Conservation (phyloP, 1,284 basidiomycete genomes). For the Ustilago crameri region DNA sequence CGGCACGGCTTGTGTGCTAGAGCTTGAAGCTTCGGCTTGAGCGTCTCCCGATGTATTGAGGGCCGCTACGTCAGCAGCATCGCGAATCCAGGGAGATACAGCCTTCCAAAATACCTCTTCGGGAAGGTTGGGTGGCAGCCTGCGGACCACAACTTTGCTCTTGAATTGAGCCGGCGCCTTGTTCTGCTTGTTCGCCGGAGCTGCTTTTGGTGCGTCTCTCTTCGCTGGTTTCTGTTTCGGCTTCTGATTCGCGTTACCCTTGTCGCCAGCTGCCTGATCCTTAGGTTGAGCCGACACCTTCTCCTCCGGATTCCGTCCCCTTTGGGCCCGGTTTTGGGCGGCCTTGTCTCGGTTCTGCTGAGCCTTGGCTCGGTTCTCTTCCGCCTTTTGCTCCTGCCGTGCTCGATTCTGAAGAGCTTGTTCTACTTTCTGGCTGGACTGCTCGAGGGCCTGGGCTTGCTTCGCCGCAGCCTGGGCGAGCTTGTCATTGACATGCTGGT, state of each 20-base stretch:
- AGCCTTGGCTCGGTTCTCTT: conserved; percentile 12
- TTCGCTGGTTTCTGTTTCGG: conserved; percentile 31
- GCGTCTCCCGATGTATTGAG: conserved; percentile 53
- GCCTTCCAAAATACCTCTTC: conserved; percentile 93
- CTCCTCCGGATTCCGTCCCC: neutral
- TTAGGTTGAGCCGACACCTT: neutral
- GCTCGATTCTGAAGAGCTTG: neutral
- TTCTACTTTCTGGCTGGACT: neutral
- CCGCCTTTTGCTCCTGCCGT: neutral
- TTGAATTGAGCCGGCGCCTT: conserved; percentile 62
- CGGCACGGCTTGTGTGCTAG: conserved; percentile 1
- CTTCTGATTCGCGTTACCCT: neutral
- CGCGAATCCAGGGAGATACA: conserved; percentile 80
- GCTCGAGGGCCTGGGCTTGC: no score
- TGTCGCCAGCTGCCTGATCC: neutral
- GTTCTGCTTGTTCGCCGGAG: conserved; percentile 6
- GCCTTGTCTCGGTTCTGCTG: conserved; percentile 26
- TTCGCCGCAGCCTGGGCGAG: no score
- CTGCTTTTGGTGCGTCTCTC: conserved; percentile 10
- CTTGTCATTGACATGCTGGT: no score
- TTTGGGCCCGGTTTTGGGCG: conserved; percentile 15
- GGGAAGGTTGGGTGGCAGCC: conserved; percentile 89
- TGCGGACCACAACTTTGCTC: conserved; percentile 86
- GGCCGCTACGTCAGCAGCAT: conserved; percentile 72
- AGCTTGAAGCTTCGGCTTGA: conserved; percentile 8